Conservation (phyloP, 2,329 filamentous ascomycete genomes). For the Xylaria sp. region DNA sequence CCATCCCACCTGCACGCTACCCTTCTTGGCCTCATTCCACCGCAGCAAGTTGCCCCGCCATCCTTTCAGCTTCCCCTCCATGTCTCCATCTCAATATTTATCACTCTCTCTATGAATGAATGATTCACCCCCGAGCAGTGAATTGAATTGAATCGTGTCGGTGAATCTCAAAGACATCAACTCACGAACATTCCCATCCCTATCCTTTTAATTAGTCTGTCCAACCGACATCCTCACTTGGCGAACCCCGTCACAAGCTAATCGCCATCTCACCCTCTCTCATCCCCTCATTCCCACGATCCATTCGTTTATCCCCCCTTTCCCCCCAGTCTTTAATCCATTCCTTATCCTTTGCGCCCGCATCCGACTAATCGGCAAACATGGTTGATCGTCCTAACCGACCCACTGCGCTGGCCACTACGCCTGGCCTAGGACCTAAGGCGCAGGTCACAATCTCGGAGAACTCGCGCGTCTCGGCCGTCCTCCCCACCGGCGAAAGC, state of each 20-base stretch:
- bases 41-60: constrained; percentile 8
- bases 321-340: neutral
- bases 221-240: too few relatives aligned
- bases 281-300: neutral
- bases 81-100: neutral
- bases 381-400: constrained; percentile 86
- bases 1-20: too few relatives aligned
- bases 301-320: neutral
- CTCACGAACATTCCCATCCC: neutral
- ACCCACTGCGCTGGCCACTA: constrained; percentile 68
- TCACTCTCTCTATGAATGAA: too few relatives aligned
- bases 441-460: constrained; percentile 69
- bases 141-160: neutral
- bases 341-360: neutral
- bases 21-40: too few relatives aligned
- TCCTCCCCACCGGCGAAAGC: constrained; percentile 78
- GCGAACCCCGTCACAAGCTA: neutral
- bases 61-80: constrained; percentile 2
- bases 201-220: neutral
- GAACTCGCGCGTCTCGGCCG: constrained; percentile 68
- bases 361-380: neutral
- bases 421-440: constrained; percentile 68
- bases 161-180: neutral
- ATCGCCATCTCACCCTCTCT: neutral
- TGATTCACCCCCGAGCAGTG: neutral